Conservation (phyloP, 2,329 filamentous ascomycete genomes). For the Hypoxylon sp. region DNA sequence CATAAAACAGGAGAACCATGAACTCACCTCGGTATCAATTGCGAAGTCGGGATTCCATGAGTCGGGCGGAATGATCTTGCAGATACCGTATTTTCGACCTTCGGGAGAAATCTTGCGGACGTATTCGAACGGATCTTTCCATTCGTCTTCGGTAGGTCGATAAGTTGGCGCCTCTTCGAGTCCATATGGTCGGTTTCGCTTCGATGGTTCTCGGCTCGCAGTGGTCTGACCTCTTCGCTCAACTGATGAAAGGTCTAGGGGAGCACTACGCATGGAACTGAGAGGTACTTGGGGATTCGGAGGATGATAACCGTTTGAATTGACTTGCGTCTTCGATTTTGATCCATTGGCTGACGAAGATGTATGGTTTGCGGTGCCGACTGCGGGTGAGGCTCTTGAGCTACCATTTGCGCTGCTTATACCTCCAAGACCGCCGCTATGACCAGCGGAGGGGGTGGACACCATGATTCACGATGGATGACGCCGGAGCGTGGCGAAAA, state of each 20-base stretch:
- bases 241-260: constrained; percentile 89
- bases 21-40: constrained; percentile 92
- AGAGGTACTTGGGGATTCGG: constrained; percentile 66
- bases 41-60: constrained; percentile 95
- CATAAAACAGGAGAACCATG: constrained; percentile 1
- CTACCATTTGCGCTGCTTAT: constrained; percentile 64
- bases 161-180: constrained; percentile 93
- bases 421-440: constrained; percentile 58
- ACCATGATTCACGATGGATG: constrained; percentile 55
- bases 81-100: constrained; percentile 88
- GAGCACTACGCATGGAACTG: constrained; percentile 69
- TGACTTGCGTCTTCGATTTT: constrained; percentile 68
- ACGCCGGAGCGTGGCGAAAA: constrained; percentile 9
- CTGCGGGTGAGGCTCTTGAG: constrained; percentile 67
- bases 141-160: constrained; percentile 91
- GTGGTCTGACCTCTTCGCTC: constrained; percentile 90
- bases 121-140: constrained; percentile 93
- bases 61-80: constrained; percentile 95
- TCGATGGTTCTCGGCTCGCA: constrained; percentile 80
- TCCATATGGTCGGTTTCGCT: constrained; percentile 84
- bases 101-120: constrained; percentile 92
- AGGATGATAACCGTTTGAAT: constrained; percentile 68
- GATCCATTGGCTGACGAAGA: constrained; percentile 53
- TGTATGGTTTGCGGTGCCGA: constrained; percentile 56
- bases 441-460: constrained; percentile 58